These are phyloP conservation scores for Venustampulla echinocandica DNA, from an alignment of 495 filamentous ascomycete species.

Conservation along the genomic window DNA sequence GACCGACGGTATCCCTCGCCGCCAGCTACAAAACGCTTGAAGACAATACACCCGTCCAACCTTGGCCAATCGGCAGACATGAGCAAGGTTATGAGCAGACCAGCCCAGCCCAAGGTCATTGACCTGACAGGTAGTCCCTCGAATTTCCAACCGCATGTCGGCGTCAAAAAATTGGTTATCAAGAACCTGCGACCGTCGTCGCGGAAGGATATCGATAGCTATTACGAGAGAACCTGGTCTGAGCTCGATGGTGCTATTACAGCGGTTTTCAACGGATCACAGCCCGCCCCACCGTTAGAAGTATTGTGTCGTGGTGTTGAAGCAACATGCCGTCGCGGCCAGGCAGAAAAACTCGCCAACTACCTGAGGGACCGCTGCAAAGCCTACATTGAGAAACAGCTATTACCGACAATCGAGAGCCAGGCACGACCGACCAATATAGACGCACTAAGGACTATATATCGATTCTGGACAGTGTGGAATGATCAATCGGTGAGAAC, in stretches of 20 bases:
- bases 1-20: too few relatives aligned
- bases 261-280: constrained; percentile 57
- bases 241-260: constrained; percentile 65
- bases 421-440: constrained; percentile 47
- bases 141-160: constrained; percentile 45
- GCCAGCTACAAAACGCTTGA: constrained; percentile 14
- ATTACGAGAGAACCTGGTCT: constrained; percentile 61
- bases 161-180: constrained; percentile 74
- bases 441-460: constrained; percentile 53
- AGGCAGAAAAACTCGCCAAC: constrained; percentile 54
- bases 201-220: constrained; percentile 52
- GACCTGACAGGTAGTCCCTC: constrained; percentile 16
- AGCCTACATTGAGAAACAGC: constrained; percentile 45
- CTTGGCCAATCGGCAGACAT: constrained; percentile 7
- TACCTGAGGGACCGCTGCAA: constrained; percentile 55
- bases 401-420: constrained; percentile 45
- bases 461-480: constrained; percentile 72
- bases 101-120: constrained; percentile 3
- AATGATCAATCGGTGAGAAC: constrained; percentile 56
- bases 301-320: constrained; percentile 84
- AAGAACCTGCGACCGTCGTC: constrained; percentile 68
- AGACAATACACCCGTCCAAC: constrained; percentile 10
- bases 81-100: constrained; percentile 9
- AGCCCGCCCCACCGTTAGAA: constrained; percentile 62
- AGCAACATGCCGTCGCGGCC: constrained; percentile 73